Evolutionary conservation across 345 rosid species (phyloP).

Genomic region (Lumnitzera littorea): DNA sequence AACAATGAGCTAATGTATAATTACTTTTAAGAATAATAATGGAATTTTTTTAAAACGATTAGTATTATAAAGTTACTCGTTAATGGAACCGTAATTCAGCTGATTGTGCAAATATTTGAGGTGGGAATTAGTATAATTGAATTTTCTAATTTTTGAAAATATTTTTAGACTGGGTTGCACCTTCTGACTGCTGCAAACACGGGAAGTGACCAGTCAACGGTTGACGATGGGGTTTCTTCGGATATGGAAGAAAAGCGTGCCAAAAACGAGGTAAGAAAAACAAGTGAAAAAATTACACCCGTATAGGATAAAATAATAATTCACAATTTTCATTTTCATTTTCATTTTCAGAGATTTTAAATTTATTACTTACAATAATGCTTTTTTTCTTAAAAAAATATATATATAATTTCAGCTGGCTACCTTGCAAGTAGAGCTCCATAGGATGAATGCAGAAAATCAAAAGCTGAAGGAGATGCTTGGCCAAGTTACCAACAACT

Average conservation of each 20-base stretch:
- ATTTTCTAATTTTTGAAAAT: background rate
- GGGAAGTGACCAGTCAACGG: slow-evolving; percentile 74
- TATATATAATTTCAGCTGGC: slow-evolving; percentile 25
- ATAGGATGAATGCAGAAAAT: slow-evolving; percentile 63
- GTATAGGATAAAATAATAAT: background rate
- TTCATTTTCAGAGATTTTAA: background rate
- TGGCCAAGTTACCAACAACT: slow-evolving; percentile 57
- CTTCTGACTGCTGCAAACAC: slow-evolving; percentile 62
- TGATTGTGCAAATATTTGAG: no score
- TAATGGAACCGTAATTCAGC: no score
- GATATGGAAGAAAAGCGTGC: slow-evolving; percentile 47
- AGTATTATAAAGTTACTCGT: no score
- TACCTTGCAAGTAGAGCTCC: slow-evolving; percentile 59
- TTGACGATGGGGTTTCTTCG: slow-evolving; percentile 69
- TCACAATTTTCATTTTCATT: background rate
- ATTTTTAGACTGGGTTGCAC: slow-evolving; percentile 66
- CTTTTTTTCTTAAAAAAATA: background rate
- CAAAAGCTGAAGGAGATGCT: slow-evolving; percentile 71
- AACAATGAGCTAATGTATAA: no score
- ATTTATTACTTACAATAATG: background rate
- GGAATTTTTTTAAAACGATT: no score
- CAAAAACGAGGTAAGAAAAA: slow-evolving; percentile 44
- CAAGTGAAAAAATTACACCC: no score
- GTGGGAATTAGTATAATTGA: no score
- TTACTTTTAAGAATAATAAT: no score